Base-by-base conservation (phyloP, 257 asterid genomes). In the Jacaranda copaia region DNA sequence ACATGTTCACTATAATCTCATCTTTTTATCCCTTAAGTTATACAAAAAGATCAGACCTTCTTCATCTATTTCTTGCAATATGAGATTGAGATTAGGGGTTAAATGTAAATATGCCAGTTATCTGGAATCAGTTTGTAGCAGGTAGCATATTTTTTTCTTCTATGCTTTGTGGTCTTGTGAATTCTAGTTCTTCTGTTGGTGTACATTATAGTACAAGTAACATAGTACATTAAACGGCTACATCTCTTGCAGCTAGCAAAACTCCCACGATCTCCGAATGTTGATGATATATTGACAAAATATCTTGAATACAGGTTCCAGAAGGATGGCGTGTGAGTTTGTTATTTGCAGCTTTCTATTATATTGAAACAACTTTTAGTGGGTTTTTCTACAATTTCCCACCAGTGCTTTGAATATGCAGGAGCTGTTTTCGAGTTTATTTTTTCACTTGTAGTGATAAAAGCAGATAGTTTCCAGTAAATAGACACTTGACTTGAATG, bases 281-380 rank as follows among this genome's bases (percentile, higher is more conserved):
- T 95, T 68, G 97, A 95, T 70, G 96, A 95, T 74, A 85, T 95
- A 82, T 84, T 95, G 83, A 76, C 84, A 32, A 88, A 87, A 70
- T 95, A 89, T 87, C 94, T 93, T 43, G 97, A 93, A 40, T 85
- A 87, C 87, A 76, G 90, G 82, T 85, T 94, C 80, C 88, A 90
- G 83, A 93, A 93, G 89, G 96, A 91, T 76, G 93, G 91, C 86
- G 84, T 73, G 98, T 95, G 85, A 93, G 98, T 86, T 60, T 77
- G 57, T 70, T 43, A 43, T 70, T 65, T 70, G 43, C 71, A 57
- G 25, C 68, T 71, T 81, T 74, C 48, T 59, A 12, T 10, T 71
- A 52, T 72, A 71, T 46, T 35, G 51, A 42, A 59, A 60, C 60
- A 59, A 57, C 59, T 9, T 25, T 49, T 62, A 14, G 56, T 65